Conservation (phyloP, 305 asterid species). For the Solanum hybrid region DNA sequence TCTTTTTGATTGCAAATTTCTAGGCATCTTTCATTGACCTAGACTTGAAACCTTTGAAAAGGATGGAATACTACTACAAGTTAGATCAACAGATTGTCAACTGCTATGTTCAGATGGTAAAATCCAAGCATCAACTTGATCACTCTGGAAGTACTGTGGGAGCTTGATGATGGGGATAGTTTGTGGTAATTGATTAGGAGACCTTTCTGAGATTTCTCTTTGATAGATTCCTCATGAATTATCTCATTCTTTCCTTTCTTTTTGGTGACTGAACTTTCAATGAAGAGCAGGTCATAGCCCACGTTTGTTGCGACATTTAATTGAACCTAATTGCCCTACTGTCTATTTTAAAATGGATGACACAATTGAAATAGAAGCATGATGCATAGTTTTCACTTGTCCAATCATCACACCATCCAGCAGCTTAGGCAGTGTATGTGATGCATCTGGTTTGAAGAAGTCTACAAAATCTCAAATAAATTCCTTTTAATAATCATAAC, state of each 20-base stretch:
- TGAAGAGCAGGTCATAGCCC: not conserved
- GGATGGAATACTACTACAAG: constrained; percentile 73
- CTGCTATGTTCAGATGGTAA: constrained; percentile 40
- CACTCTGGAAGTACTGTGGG: not conserved
- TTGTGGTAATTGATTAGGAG: constrained; percentile 19
- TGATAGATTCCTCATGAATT: not conserved
- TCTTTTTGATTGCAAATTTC: constrained; percentile 1
- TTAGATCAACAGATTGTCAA: constrained; percentile 71
- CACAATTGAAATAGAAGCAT: not conserved
- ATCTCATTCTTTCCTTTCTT: not conserved
- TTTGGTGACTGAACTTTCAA: not conserved
- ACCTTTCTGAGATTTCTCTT: constrained; percentile 5
- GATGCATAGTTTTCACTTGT: not conserved
- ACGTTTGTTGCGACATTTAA: not conserved
- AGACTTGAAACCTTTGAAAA: constrained; percentile 81
- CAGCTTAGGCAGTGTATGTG: not conserved
- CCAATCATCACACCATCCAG: not conserved
- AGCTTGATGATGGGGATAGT: not conserved
- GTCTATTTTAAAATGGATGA: not conserved
- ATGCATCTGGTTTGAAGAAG: not conserved
- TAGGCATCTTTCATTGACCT: constrained; percentile 84
- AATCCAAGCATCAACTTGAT: constrained; percentile 17
- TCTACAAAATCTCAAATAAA: not conserved
- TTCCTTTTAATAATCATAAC: not conserved
- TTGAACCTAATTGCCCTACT: not conserved